A percentile compares a stretch with the other conserved stretches of the same genome.
Conservation (phyloP, 2,329 filamentous ascomycete species). For the Karstenula rhodostoma region DNA sequence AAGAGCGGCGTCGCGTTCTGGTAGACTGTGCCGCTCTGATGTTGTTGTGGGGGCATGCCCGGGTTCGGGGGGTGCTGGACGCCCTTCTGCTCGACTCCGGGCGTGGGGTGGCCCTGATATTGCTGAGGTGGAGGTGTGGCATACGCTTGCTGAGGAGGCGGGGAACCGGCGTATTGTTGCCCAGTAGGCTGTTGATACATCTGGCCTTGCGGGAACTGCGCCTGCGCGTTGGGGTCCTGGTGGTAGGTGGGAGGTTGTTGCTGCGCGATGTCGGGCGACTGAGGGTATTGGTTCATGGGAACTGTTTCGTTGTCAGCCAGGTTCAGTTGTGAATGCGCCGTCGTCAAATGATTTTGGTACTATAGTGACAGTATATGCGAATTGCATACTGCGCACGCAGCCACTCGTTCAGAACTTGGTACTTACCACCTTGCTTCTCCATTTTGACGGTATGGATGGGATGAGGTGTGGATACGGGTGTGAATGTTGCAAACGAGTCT, state of each 20-base stretch:
- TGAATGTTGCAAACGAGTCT: not conserved
- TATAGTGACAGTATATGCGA: not conserved
- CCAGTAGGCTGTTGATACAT: conserved; percentile 32
- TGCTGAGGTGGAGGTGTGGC: conserved; percentile 21
- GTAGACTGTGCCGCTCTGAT: conserved; percentile 43
- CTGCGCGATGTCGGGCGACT: conserved; percentile 40
- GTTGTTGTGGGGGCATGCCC: conserved; percentile 47
- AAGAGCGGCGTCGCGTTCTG: conserved; percentile 48
- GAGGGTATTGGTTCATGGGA: conserved; percentile 49
- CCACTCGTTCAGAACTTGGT: not conserved
- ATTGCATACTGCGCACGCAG: not conserved
- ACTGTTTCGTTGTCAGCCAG: conserved; percentile 34
- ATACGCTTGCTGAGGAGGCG: conserved; percentile 31
- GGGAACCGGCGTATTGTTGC: conserved; percentile 31
- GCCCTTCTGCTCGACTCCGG: conserved; percentile 7
- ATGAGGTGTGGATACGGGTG: conserved; percentile 10
- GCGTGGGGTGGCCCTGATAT: conserved; percentile 20
- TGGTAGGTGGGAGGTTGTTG: conserved; percentile 44
- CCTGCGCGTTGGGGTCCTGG: conserved; percentile 38
- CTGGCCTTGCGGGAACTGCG: conserved; percentile 28
- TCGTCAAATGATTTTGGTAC: not conserved
- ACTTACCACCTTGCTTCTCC: conserved; percentile 49
- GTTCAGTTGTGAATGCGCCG: conserved; percentile 9
- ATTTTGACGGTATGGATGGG: conserved; percentile 28
- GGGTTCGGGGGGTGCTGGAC: conserved; percentile 28